A percentile compares a stretch with the other conserved stretches of the same genome.
These are phyloP conservation scores for Vitis amurensis DNA, from an alignment of 164 flowering plant genomes.

Conservation along the genomic window DNA sequence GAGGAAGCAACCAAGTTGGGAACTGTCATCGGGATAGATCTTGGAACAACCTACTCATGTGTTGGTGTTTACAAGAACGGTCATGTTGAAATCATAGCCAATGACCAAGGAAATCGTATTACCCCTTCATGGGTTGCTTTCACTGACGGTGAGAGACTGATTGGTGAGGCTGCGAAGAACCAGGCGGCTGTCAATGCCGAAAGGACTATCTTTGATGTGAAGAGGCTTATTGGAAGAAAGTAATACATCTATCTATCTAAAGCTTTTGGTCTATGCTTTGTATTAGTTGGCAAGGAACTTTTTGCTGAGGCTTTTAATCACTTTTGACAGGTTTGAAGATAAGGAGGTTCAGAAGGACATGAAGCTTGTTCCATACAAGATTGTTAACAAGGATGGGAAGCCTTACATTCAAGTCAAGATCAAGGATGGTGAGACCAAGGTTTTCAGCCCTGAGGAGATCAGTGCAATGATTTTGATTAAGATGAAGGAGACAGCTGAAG, in stretches of 20 bases:
- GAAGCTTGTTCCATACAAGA: constrained; percentile 84
- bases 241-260: constrained; percentile 18
- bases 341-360: constrained; percentile 89
- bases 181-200: constrained; percentile 78
- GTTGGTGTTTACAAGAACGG: constrained; percentile 90
- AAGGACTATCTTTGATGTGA: constrained; percentile 79
- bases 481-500: constrained; percentile 97
- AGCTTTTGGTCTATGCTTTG: background rate
- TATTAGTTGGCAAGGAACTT: background rate
- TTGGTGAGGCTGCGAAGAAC: constrained; percentile 92
- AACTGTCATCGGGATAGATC: constrained; percentile 84
- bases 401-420: constrained; percentile 82
- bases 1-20: constrained; percentile 78
- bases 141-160: constrained; percentile 73
- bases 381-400: constrained; percentile 86
- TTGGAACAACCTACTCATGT: constrained; percentile 88
- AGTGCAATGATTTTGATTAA: constrained; percentile 86
- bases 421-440: constrained; percentile 81
- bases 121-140: constrained; percentile 93
- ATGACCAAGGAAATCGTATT: constrained; percentile 89
- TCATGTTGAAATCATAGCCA: constrained; percentile 88
- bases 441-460: constrained; percentile 89
- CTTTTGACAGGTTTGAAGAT: constrained; percentile 69
- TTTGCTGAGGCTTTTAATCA: background rate
- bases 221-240: constrained; percentile 87